Evolutionary conservation across 106 monocot species (phyloP), one percentile per base, ranked within the genome.

Genomic region (Agapanthus africanus): DNA sequence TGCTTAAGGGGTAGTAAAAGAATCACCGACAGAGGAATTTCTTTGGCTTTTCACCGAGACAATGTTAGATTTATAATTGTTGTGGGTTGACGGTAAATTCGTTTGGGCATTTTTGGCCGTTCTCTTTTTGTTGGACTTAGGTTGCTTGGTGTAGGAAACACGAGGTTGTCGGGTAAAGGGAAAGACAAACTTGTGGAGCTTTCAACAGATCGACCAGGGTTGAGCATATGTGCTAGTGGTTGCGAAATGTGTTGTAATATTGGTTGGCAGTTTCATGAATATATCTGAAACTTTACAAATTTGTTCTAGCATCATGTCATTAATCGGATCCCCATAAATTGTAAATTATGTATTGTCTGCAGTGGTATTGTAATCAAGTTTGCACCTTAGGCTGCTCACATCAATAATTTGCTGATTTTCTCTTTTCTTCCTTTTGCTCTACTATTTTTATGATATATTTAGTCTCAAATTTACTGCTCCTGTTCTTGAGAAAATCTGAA

Each of bases 161-260:
- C 79, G 0, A 65, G 49, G 64, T 67, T 90, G 50, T 56, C 39
- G 21, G 46, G 39, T 26, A 76, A 78, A 73, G 63, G 69, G 34
- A 63, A 39, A 33, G 65, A 39, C 8, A 51, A 63, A 34, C n/a
- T 76, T 11, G 1, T n/a, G n/a, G n/a, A n/a, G n/a, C n/a, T n/a
- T n/a, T n/a, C n/a, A n/a, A n/a, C n/a, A 10, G 74, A 77, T 65
- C 70, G 76, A 39, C 78, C 83, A 16, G 71, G 77, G 40, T 15
- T 88, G 15, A 73, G 27, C 16, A 61, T 84, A 36, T 95, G 91
- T 47, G 1, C 41, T 18, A 74, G 47, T 78, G 90, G 81, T 8
- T 95, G 95, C 71, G 86, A 91, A 52, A 85, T 95, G 75, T 88
- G 81, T 36, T 95, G 95, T 72, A 82, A 74, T 63, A 72, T 83